A percentile compares a stretch with the other conserved stretches of the same genome.
These are phyloP conservation scores for Diplodia sapinea DNA, from an alignment of 2,329 filamentous ascomycete species.

Conservation along the genomic window DNA sequence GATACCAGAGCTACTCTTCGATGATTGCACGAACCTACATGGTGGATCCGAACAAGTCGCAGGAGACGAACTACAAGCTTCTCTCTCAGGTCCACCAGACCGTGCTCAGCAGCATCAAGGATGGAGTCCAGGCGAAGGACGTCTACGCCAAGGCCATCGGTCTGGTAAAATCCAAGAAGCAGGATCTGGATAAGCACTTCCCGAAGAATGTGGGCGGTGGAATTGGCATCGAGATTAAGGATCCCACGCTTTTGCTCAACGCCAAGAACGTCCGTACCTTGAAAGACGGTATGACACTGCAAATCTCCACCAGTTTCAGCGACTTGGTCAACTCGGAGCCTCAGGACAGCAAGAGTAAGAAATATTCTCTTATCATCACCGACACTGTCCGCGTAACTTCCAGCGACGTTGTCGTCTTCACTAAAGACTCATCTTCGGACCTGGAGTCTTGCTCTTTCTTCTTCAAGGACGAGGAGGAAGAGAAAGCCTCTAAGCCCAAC, in stretches of 20 bases:
- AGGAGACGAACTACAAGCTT: conserved; percentile 93
- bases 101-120: conserved; percentile 88
- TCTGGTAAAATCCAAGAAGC: conserved; percentile 86
- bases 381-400: conserved; percentile 90
- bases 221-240: conserved; percentile 89
- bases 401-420: conserved; percentile 84
- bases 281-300: conserved; percentile 97
- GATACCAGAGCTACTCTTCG: conserved; percentile 95
- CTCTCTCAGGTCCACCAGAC: conserved; percentile 82
- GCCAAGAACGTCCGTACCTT: conserved; percentile 82
- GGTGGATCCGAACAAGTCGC: conserved; percentile 94
- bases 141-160: conserved; percentile 86
- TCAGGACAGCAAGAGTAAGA: conserved; percentile 87
- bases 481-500: conserved; percentile 75
- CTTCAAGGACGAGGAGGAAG: conserved; percentile 92
- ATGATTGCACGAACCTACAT: conserved; percentile 92
- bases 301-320: conserved; percentile 85
- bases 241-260: conserved; percentile 81
- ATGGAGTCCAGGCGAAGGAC: conserved; percentile 85
- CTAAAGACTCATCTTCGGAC: conserved; percentile 87
- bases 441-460: conserved; percentile 97
- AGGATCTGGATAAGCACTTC: conserved; percentile 94
- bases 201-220: conserved; percentile 89
- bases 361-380: conserved; percentile 86
- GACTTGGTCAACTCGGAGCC: conserved; percentile 86